These are phyloP conservation scores for Ochromonadaceae sp. DNA, from an alignment of 352 stramenopile genomes.

Conservation along the genomic window DNA sequence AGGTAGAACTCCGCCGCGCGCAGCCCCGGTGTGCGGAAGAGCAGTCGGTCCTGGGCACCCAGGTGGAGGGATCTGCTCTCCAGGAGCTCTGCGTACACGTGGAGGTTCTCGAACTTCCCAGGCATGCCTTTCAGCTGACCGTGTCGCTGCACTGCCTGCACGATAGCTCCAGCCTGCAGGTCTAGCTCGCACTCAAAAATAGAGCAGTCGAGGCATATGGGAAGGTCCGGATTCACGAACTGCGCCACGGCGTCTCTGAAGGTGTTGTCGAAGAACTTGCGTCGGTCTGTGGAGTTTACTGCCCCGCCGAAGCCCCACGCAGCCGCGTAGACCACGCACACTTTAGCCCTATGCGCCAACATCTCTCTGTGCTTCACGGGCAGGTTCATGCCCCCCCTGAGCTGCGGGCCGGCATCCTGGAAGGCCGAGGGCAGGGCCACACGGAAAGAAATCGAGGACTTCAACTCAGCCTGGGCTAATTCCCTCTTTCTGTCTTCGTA, in stretches of 20 bases:
- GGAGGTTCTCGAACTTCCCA: neutral
- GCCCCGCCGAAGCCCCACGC: conserved; percentile 9
- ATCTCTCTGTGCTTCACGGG: neutral
- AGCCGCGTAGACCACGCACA: neutral
- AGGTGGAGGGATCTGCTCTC: no score
- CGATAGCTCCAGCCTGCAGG: neutral
- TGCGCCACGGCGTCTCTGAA: neutral
- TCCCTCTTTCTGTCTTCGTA: no score
- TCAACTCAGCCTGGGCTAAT: no score
- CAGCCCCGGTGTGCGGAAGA: neutral
- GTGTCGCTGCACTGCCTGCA: no score
- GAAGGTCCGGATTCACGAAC: neutral
- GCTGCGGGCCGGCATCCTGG: no score
- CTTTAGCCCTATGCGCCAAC: neutral
- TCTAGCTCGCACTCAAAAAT: neutral
- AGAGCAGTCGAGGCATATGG: neutral
- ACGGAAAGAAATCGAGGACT: no score
- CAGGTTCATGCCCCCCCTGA: no score
- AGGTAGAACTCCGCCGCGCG: neutral
- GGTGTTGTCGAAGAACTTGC: conserved; percentile 9
- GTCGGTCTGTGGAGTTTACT: neutral
- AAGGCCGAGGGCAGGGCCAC: no score
- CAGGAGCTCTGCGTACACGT: neutral
- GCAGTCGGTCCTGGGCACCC: no score
- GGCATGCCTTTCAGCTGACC: neutral